Conservation (phyloP, 495 filamentous ascomycete genomes). For the Geoglossum glabrum region DNA sequence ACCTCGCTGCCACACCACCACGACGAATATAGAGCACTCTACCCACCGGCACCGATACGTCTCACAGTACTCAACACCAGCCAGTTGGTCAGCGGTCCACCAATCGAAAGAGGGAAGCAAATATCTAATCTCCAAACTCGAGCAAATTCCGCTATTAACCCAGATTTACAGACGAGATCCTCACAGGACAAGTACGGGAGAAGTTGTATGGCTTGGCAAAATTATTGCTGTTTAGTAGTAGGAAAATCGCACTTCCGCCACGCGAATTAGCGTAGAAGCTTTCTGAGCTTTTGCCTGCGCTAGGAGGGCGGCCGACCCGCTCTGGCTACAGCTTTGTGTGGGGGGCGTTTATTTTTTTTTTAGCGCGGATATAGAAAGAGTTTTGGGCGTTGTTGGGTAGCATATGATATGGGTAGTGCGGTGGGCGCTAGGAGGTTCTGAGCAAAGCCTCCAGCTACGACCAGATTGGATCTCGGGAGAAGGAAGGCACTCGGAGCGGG, state of each 20-base stretch:
- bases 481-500: not conserved
- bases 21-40: too few species aligned
- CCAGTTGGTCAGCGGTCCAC: constrained; percentile 3
- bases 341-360: not conserved
- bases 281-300: not conserved
- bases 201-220: not conserved
- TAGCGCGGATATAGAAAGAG: too few species aligned
- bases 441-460: constrained; percentile 1
- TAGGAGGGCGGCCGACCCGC: not conserved
- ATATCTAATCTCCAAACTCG: constrained; percentile 1
- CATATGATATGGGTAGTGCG: constrained; percentile 1
- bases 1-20: too few species aligned
- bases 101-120: constrained; percentile 1
- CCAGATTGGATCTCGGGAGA: constrained; percentile 2
- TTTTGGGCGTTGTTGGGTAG: constrained; percentile 2
- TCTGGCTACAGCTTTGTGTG: not conserved
- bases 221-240: constrained; percentile 1
- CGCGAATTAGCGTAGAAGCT: constrained; percentile 3
- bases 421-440: too few species aligned
- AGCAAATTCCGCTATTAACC: constrained; percentile 3
- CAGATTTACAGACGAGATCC: constrained; percentile 1
- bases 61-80: not conserved
- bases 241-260: not conserved
- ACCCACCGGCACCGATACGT: too few species aligned
- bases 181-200: not conserved